Evolutionary conservation across 129 eudicot species (phyloP), one percentile per base, ranked within the genome.

Genomic region (Gnaphalium uliginosum): DNA sequence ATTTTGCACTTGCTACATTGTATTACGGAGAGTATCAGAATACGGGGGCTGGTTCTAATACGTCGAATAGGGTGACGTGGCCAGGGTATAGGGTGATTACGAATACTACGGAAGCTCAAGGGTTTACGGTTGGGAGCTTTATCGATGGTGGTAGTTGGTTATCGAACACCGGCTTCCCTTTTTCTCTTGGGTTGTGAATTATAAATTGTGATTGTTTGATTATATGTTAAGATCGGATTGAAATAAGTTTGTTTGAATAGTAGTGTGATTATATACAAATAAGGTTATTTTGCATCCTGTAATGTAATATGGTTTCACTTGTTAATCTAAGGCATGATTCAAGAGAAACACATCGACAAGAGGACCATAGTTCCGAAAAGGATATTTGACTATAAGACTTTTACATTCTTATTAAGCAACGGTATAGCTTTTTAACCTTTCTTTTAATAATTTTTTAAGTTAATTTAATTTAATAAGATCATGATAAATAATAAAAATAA

Each of bases 21-120:
- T 79, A 79, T 27, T 93, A 90, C 30, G 88, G 84, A 0, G 98
- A 93, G 91, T 88, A 90, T 61, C 50, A 73, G 24, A 93, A 93
- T 25, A 83, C 85, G 0, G 96, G 98, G 15, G 75, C 87, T 0
- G 98, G 92, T 21, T 92, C 98, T 0, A 76, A 59, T 21, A 89
- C 95, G 6, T 81, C 90, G 0, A 70, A 76, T 5, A 84, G 98
- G 56, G 98, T 90, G 24, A 74, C 61, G 1, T 92, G 98, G 98
- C 53, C 59, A 6, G 98, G 98, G 57, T 86, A 65, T 22, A 81
- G 66, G 76, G 96, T 89, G 43, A 87, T 92, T 4, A 92, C 89
- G 6, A 83, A 76, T 81, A 76, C 85, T 0, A 79, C 86, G 0
- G 96, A 86, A 81, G 98, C 96, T 39, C 82, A 77, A 75, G 57